Evolutionary conservation across 768 basidiomycete genomes (phyloP).

Genomic region (Serendipita indica): DNA sequence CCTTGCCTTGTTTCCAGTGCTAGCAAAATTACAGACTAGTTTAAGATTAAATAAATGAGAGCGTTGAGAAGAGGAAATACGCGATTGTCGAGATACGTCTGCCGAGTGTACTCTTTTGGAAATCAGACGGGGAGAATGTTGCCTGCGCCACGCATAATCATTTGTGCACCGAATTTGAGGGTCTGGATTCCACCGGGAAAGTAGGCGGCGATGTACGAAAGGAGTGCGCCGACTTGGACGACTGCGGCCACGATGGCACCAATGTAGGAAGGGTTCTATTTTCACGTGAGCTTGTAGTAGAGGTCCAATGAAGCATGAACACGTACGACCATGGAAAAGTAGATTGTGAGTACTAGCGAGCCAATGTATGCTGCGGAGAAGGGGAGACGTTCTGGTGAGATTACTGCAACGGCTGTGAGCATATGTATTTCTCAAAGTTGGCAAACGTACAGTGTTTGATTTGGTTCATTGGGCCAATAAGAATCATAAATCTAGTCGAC

Average conservation of each 20-base stretch:
- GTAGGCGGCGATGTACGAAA: slow-evolving; percentile 84
- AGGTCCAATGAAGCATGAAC: background rate
- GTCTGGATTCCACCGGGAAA: slow-evolving; percentile 79
- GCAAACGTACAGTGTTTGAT: slow-evolving; percentile 45
- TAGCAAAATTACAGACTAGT: too few species aligned
- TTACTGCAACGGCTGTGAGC: slow-evolving; percentile 10
- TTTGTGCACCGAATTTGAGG: slow-evolving; percentile 59
- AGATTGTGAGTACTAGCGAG: slow-evolving; percentile 74
- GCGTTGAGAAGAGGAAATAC: too few species aligned
- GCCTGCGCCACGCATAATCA: slow-evolving; percentile 73
- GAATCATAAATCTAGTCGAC: slow-evolving; percentile 15
- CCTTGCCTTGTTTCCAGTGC: too few species aligned
- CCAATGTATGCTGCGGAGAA: slow-evolving; percentile 61
- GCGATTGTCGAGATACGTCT: background rate
- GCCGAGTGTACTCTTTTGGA: background rate
- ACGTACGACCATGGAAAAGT: slow-evolving; percentile 79
- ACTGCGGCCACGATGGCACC: slow-evolving; percentile 73
- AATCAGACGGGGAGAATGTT: slow-evolving; percentile 62
- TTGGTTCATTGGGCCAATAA: slow-evolving; percentile 84
- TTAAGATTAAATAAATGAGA: too few species aligned
- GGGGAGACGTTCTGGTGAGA: slow-evolving; percentile 20
- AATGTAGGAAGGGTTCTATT: slow-evolving; percentile 66
- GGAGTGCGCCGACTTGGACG: slow-evolving; percentile 72
- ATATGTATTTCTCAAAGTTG: background rate
- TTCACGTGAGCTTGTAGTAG: background rate